phyloP scores from a whole-genome alignment of 257 asterid species.

The Misopates orontium region DNA sequence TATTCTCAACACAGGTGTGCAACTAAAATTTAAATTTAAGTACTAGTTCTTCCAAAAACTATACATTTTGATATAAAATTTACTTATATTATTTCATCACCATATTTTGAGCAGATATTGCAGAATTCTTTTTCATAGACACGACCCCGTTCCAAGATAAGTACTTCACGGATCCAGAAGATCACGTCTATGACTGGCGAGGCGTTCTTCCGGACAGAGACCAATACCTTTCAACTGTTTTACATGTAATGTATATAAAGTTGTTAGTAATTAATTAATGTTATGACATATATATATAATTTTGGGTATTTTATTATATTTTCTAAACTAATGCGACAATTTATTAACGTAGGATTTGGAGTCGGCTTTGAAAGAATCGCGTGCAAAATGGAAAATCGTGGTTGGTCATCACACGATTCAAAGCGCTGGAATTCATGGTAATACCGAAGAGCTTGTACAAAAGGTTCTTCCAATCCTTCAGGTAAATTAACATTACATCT shows the following conservation, averaged over 20 bases:
- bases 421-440: conserved; percentile 68
- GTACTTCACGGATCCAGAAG: conserved; percentile 55
- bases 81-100: background rate
- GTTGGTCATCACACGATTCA: conserved; percentile 74
- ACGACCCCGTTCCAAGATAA: conserved; percentile 73
- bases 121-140: conserved; percentile 69
- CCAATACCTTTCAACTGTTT: conserved; percentile 41
- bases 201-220: conserved; percentile 49
- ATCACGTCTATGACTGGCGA: conserved; percentile 67
- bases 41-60: no score
- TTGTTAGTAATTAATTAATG: no score
- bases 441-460: conserved; percentile 48
- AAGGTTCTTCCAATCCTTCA: conserved; percentile 59
- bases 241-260: conserved; percentile 34
- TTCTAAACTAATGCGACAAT: background rate
- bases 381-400: conserved; percentile 71
- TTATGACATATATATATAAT: background rate
- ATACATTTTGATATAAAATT: background rate
- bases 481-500: conserved; percentile 37
- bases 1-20: conserved; percentile 44
- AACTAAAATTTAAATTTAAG: no score
- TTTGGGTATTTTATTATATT: background rate
- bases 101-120: conserved; percentile 43
- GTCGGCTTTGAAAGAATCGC: conserved; percentile 45
- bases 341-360: conserved; percentile 55